Conservation (phyloP, 1,284 basidiomycete genomes). For the Pseudozyma tsukubaensis region DNA sequence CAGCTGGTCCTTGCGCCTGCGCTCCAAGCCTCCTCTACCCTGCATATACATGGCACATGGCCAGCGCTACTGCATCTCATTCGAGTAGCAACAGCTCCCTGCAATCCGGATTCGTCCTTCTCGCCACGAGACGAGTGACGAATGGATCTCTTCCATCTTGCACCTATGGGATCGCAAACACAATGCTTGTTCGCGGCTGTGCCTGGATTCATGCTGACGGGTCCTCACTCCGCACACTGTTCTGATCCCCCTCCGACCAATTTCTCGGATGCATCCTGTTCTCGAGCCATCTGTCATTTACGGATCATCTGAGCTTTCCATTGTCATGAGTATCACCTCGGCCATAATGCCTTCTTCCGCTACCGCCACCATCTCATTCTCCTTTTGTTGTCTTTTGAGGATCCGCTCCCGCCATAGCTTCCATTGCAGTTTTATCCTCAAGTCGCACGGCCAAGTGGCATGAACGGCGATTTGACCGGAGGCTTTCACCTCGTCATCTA, state of each 20-base stretch:
- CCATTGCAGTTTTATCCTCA: slow-evolving; percentile 32
- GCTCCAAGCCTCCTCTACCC: slow-evolving; percentile 1
- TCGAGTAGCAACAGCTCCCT: no score
- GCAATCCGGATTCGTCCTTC: not conserved
- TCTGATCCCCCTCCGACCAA: not conserved
- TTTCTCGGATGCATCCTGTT: not conserved
- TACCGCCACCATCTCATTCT: not conserved
- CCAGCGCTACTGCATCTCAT: no score
- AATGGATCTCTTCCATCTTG: not conserved
- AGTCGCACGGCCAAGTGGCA: not conserved
- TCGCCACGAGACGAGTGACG: not conserved
- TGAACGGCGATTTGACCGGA: no score
- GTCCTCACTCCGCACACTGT: not conserved
- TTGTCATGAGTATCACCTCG: not conserved
- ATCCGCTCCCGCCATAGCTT: slow-evolving; percentile 16
- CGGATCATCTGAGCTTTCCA: slow-evolving; percentile 10
- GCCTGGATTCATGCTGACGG: not conserved
- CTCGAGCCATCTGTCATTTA: not conserved
- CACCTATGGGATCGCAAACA: not conserved
- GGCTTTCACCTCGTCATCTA: no score
- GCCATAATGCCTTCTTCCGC: not conserved
- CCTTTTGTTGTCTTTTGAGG: not conserved
- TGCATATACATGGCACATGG: not conserved
- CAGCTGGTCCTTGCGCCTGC: no score
- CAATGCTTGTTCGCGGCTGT: not conserved